These are phyloP conservation scores for Clarireedia homoeocarpa DNA, from an alignment of 2,329 filamentous ascomycete species.

Conservation along the genomic window DNA sequence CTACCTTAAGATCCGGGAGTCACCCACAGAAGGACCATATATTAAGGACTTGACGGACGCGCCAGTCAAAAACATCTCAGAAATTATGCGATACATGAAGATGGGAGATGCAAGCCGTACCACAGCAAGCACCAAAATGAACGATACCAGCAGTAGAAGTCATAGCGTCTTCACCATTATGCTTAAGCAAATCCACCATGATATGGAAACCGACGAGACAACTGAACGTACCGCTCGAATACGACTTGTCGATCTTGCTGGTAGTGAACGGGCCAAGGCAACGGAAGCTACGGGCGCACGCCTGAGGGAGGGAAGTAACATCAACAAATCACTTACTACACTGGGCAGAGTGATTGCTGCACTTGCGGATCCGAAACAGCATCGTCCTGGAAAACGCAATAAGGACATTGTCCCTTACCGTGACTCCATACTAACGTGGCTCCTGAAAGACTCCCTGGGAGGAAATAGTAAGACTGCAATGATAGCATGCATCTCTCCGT, in stretches of 20 bases:
- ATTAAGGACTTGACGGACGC: conserved; percentile 95
- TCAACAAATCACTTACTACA: conserved; percentile 97
- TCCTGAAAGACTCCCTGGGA: conserved; percentile 90
- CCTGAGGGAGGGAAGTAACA: conserved; percentile 90
- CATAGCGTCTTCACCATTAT: conserved; percentile 98
- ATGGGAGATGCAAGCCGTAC: conserved; percentile 83
- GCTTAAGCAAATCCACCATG: conserved; percentile 96
- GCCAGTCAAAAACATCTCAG: conserved; percentile 76
- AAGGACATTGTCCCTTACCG: conserved; percentile 82
- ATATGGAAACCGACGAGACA: conserved; percentile 94
- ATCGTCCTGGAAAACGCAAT: conserved; percentile 48
- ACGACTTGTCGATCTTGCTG: conserved; percentile 87
- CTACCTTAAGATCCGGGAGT: conserved; percentile 96
- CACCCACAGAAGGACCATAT: conserved; percentile 88
- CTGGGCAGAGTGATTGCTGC: conserved; percentile 93
- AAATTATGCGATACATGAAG: conserved; percentile 87
- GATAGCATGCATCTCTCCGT: conserved; percentile 94
- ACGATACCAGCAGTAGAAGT: conserved; percentile 92
- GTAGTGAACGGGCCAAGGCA: conserved; percentile 88
- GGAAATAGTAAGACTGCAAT: conserved; percentile 98
- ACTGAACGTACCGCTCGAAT: conserved; percentile 93
- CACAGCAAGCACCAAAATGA: conserved; percentile 95
- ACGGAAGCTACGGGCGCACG: conserved; percentile 91
- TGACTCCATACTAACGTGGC: conserved; percentile 76
- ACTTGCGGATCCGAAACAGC: conserved; percentile 62